Conservation (phyloP, 352 stramenopile genomes). For the Phytophthora tubulina region DNA sequence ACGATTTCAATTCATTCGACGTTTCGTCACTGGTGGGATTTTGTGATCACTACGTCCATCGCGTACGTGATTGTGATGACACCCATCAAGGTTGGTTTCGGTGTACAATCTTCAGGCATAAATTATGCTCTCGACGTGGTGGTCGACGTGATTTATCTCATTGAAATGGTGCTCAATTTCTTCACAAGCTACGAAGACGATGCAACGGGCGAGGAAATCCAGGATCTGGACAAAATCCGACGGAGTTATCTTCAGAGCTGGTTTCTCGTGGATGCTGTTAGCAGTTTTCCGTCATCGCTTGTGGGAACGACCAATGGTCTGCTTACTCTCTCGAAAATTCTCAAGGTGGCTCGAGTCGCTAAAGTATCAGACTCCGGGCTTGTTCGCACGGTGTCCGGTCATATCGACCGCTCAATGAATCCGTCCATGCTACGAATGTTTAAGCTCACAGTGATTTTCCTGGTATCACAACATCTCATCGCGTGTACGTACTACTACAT, state of each 20-base stretch:
- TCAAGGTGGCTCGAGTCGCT: constrained; percentile 66
- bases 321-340: constrained; percentile 59
- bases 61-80: constrained; percentile 66
- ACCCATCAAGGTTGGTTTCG: constrained; percentile 67
- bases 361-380: constrained; percentile 65
- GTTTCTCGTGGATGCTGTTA: constrained; percentile 64
- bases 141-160: constrained; percentile 66
- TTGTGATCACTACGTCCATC: constrained; percentile 60
- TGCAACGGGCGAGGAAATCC: constrained; percentile 67
- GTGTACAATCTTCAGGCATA: constrained; percentile 39
- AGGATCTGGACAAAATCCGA: constrained; percentile 63
- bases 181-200: constrained; percentile 77
- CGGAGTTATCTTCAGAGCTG: constrained; percentile 65
- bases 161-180: constrained; percentile 69
- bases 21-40: constrained; percentile 72
- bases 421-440: constrained; percentile 75
- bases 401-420: constrained; percentile 76
- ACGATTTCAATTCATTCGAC: constrained; percentile 71
- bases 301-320: constrained; percentile 41
- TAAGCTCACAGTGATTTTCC: constrained; percentile 73
- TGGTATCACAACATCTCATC: constrained; percentile 81
- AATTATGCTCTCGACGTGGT: constrained; percentile 55
- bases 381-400: constrained; percentile 54
- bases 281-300: constrained; percentile 61
- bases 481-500: constrained; percentile 80